phyloP scores from a whole-genome alignment of 2,329 filamentous ascomycete genomes.

The Coniella lustricola region DNA sequence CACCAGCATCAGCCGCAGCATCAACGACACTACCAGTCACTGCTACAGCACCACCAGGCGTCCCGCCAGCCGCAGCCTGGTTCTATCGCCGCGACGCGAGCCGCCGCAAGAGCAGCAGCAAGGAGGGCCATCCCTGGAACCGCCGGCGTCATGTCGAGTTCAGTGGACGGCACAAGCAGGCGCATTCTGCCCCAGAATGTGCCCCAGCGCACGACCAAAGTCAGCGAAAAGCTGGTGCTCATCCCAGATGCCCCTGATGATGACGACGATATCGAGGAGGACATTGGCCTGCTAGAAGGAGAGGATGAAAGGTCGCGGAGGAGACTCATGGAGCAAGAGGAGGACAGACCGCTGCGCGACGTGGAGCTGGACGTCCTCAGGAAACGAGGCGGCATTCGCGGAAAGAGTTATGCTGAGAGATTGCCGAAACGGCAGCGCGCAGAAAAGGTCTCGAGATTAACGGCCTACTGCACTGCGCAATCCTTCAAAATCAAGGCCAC shows the following conservation, averaged over 20 bases:
- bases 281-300: slow-evolving; percentile 33
- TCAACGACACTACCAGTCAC: neutral
- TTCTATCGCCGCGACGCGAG: slow-evolving; percentile 11
- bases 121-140: slow-evolving; percentile 19
- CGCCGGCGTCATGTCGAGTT: slow-evolving; percentile 1
- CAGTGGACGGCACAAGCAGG: slow-evolving; percentile 30
- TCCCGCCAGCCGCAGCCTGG: slow-evolving; percentile 9
- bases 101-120: slow-evolving; percentile 11
- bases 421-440: slow-evolving; percentile 81
- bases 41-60: neutral
- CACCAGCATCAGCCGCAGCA: slow-evolving; percentile 5
- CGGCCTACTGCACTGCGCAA: slow-evolving; percentile 93
- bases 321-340: slow-evolving; percentile 37
- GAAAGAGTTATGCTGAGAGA: slow-evolving; percentile 92
- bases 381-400: slow-evolving; percentile 53
- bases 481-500: slow-evolving; percentile 83
- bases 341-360: slow-evolving; percentile 60
- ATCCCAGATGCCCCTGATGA: slow-evolving; percentile 71
- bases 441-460: slow-evolving; percentile 82
- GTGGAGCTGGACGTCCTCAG: slow-evolving; percentile 59
- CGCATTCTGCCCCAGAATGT: slow-evolving; percentile 48
- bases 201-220: slow-evolving; percentile 83
- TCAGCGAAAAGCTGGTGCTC: slow-evolving; percentile 93
- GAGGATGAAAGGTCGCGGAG: slow-evolving; percentile 53
- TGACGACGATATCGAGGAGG: slow-evolving; percentile 41